Conservation (phyloP, 495 filamentous ascomycete species). For the Echria macrotheca region DNA sequence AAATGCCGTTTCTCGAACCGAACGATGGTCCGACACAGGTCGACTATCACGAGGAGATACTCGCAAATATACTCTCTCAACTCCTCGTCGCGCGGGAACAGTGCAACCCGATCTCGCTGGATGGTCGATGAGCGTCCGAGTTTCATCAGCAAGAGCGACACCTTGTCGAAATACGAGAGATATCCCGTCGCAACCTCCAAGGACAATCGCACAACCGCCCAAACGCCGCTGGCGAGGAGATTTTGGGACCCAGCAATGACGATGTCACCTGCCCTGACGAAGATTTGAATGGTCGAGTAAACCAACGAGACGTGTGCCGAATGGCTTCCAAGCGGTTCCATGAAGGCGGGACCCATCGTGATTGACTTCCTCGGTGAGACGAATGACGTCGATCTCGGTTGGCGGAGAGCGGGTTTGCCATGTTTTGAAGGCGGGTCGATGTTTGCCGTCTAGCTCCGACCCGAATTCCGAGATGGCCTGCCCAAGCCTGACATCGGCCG, state of each 20-base stretch:
- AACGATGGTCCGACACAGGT: background rate
- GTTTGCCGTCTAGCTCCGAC: background rate
- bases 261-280: background rate
- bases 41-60: conserved; percentile 5
- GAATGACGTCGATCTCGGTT: conserved; percentile 5
- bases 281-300: background rate
- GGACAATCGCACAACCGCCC: background rate
- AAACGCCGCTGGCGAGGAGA: background rate
- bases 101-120: background rate
- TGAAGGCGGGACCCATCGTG: background rate
- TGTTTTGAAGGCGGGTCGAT: background rate
- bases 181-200: background rate
- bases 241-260: background rate
- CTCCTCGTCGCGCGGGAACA: background rate
- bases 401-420: background rate
- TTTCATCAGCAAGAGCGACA: background rate
- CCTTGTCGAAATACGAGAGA: background rate
- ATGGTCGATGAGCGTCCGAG: background rate
- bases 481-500: background rate
- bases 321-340: background rate
- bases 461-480: conserved; percentile 5
- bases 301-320: background rate
- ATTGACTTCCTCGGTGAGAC: background rate
- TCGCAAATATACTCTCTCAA: background rate
- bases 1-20: background rate